A percentile compares a stretch with the other conserved stretches of the same genome.
Conservation (phyloP, 345 rosid genomes). For the Streptanthus diversifolius region DNA sequence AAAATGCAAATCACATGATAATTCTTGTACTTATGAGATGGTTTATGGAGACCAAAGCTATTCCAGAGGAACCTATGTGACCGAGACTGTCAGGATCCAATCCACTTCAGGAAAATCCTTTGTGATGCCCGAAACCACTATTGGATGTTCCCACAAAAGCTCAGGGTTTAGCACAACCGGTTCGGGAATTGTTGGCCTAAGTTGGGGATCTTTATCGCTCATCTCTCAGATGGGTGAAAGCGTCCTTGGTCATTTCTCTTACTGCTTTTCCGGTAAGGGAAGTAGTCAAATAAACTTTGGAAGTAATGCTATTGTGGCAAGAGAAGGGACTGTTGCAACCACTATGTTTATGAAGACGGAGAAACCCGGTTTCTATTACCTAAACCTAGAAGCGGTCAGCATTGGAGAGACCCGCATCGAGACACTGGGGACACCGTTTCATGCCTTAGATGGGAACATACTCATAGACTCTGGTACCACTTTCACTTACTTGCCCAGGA, state of each 20-base stretch:
- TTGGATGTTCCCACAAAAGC: slow-evolving; percentile 22
- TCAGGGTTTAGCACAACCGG: not conserved
- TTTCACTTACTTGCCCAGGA: not conserved
- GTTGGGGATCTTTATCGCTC: not conserved
- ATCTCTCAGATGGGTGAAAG: slow-evolving; percentile 8
- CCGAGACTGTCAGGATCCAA: slow-evolving; percentile 5
- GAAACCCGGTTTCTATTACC: not conserved
- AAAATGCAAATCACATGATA: not conserved
- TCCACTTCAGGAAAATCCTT: slow-evolving; percentile 19
- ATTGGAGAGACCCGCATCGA: not conserved
- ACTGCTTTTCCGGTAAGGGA: slow-evolving; percentile 6
- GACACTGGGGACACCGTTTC: slow-evolving; percentile 13
- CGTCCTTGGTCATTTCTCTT: not conserved
- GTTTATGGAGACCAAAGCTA: not conserved
- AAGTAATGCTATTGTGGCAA: not conserved
- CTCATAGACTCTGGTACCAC: slow-evolving; percentile 12
- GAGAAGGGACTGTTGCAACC: not conserved
- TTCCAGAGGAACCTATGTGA: not conserved
- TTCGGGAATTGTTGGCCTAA: slow-evolving; percentile 14
- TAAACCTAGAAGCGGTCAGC: slow-evolving; percentile 18
- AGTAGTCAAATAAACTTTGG: slow-evolving; percentile 19
- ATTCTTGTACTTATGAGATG: not conserved
- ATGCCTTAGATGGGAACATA: slow-evolving; percentile 3
- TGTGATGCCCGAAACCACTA: not conserved
- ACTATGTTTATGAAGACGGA: not conserved